Evolutionary conservation across 805 yeast species (phyloP).

Genomic region (Nakazawaea anatomiae): DNA sequence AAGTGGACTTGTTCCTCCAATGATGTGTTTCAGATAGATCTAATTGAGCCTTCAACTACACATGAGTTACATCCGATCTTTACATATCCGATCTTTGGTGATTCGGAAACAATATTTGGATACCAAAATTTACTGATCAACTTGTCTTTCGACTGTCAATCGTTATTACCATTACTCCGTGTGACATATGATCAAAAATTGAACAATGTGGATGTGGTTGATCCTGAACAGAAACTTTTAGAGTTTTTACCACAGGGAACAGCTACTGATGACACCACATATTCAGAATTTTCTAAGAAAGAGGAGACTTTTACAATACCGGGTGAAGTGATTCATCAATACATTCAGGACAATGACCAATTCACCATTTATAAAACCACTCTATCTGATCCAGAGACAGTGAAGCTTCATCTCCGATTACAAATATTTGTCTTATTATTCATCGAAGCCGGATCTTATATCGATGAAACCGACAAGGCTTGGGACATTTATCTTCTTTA

Average conservation of each 20-base stretch:
- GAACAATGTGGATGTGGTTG: slow-evolving; percentile 42
- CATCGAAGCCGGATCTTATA: slow-evolving; percentile 91
- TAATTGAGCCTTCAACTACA: slow-evolving; percentile 54
- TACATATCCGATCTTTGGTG: slow-evolving; percentile 94
- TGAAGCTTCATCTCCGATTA: slow-evolving; percentile 57
- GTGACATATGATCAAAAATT: slow-evolving; percentile 51
- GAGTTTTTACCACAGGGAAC: slow-evolving; percentile 54
- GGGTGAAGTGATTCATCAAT: slow-evolving; percentile 27
- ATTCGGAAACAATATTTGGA: slow-evolving; percentile 83
- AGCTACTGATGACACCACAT: slow-evolving; percentile 45
- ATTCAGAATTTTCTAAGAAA: too few species aligned
- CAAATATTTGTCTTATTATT: slow-evolving; percentile 77
- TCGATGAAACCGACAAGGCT: slow-evolving; percentile 64
- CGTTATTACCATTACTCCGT: slow-evolving; percentile 68
- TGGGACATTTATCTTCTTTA: slow-evolving; percentile 75
- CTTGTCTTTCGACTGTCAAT: slow-evolving; percentile 65
- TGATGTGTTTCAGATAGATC: slow-evolving; percentile 53
- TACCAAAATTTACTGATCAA: slow-evolving; percentile 63
- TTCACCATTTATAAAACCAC: slow-evolving; percentile 50
- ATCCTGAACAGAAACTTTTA: slow-evolving; percentile 48
- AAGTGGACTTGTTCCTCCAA: slow-evolving; percentile 74
- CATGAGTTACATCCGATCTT: slow-evolving; percentile 69
- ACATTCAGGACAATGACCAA: slow-evolving; percentile 27
- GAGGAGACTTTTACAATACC: slow-evolving; percentile 11
- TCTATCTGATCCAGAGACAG: slow-evolving; percentile 33